Base-by-base conservation (phyloP, 1,139 yeast species). In the Meyerozyma sp. region DNA sequence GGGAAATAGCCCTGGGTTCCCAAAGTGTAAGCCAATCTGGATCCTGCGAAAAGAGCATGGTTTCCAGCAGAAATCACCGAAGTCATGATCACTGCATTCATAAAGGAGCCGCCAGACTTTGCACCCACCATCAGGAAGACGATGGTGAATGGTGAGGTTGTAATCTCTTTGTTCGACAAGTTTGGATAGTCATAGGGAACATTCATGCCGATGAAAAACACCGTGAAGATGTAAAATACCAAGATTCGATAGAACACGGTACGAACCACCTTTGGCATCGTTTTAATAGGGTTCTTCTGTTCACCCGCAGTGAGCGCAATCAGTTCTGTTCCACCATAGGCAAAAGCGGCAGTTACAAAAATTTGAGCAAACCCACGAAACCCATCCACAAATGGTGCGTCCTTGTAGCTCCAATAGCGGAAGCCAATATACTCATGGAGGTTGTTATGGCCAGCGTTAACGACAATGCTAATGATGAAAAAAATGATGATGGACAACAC, bases 291-390 rank as follows among this genome's bases (percentile, higher is more conserved):
- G 54, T 79, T 79, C 48, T 69, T 68, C 32, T 82, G 75, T 60
- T 82, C 87, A 27, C 84, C 89, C 8, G 84, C 83, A 4, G 88
- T 80, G 49, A 82, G 68, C 16, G 84, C 77, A 42, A 82, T 75
- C 8, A 80, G 68, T 58, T 82, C 89, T 3, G 82, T 75, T 39
- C 89, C 88, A 50, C 87, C 87, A 54, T 75, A 81, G 6, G 87
- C 83, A 59, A 80, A 82, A 25, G 84, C 70, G 2, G 89, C 84
- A 18, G 84, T 76, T 5, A 55, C 73, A 45, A 70, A 70, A 9
- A 65, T 57, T 23, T 55, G 55, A 28, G 70, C 68, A 52, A 70
- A 70, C 0, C 75, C 75, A 42, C 58, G 52, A 51, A 70, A 65
- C 1, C 75, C 75, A 48, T 65, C 49, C 13, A 70, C 75, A 50